Evolutionary conservation across 306 rosid genomes (phyloP).

Genomic region (Fragaria nilgerrensis): DNA sequence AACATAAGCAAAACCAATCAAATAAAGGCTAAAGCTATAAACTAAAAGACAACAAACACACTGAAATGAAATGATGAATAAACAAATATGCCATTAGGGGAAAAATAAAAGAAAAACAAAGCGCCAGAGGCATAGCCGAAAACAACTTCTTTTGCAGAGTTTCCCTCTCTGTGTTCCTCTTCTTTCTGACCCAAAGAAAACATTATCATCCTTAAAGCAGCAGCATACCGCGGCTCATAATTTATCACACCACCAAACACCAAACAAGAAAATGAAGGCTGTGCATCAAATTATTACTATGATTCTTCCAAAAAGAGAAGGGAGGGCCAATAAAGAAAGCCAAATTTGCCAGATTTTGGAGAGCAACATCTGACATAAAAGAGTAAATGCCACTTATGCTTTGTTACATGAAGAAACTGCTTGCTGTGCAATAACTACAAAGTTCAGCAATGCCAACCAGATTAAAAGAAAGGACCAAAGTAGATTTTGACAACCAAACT

Average conservation of each 20-base stretch:
- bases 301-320: not conserved
- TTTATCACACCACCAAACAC: constrained; percentile 30
- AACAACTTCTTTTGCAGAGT: constrained; percentile 30
- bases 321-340: not conserved
- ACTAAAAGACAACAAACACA: constrained; percentile 34
- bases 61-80: constrained; percentile 7
- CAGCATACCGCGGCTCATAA: constrained; percentile 29
- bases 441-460: constrained; percentile 12
- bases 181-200: constrained; percentile 30
- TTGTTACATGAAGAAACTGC: constrained; percentile 5
- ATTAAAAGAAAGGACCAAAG: not conserved
- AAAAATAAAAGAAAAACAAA: not conserved
- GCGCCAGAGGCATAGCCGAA: constrained; percentile 25
- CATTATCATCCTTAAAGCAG: constrained; percentile 32
- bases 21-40: constrained; percentile 34
- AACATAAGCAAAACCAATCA: constrained; percentile 40
- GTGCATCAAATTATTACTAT: not conserved
- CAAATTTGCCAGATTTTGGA: constrained; percentile 1
- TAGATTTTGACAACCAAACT: constrained; percentile 15
- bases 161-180: not conserved
- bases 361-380: constrained; percentile 3
- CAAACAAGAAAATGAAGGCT: constrained; percentile 16
- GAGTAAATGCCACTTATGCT: constrained; percentile 11
- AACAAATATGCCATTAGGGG: not conserved
- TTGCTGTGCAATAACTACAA: constrained; percentile 8